These are phyloP conservation scores for Tephrocybe sp. DNA, from an alignment of 768 basidiomycete genomes.

Conservation along the genomic window DNA sequence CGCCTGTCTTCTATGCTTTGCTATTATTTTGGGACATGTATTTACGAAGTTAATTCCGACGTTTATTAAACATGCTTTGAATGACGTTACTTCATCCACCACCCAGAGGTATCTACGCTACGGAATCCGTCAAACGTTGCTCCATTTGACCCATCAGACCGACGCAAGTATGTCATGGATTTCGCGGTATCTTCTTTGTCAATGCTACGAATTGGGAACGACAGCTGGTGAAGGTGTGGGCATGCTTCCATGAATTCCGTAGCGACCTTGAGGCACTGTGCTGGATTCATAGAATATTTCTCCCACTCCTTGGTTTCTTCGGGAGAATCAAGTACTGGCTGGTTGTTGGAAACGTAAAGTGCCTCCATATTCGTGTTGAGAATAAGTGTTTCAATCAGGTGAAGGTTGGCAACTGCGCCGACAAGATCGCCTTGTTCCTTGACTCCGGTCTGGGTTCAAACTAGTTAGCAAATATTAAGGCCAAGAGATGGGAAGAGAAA, in stretches of 20 bases:
- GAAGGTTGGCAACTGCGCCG: not conserved
- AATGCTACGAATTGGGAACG: not conserved
- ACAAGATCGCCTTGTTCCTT: not conserved
- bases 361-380: slow-evolving; percentile 2
- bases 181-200: not conserved
- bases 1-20: too few species aligned
- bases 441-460: not conserved
- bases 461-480: not conserved
- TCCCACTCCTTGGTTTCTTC: not conserved
- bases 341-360: not conserved
- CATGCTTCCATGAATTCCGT: not conserved
- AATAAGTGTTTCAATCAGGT: not conserved
- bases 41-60: too few species aligned
- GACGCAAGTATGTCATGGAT: not conserved
- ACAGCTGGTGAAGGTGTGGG: not conserved
- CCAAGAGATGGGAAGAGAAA: not conserved
- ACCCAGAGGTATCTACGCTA: too few species aligned
- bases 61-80: too few species aligned
- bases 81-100: too few species aligned
- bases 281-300: not conserved
- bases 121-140: too few species aligned
- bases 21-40: too few species aligned
- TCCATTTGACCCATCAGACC: too few species aligned
- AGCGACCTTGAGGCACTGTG: not conserved
- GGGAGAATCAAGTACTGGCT: not conserved